Evolutionary conservation across 306 rosid genomes (phyloP), one percentile per base, ranked within the genome.

Genomic region (Adenanthera pavonina): DNA sequence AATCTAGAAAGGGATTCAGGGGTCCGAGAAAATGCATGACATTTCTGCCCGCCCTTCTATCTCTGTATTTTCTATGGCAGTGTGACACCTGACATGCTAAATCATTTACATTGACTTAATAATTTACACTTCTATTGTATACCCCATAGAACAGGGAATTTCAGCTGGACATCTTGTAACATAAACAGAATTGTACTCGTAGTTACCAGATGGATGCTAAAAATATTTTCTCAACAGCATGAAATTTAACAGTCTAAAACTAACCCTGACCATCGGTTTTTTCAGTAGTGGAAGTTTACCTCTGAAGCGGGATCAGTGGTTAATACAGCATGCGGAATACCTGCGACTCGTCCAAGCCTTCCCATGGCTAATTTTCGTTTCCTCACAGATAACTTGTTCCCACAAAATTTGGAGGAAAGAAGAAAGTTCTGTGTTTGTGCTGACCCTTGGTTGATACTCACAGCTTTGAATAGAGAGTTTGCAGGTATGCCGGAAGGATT

Each of bases 321-420:
- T 53, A 93, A 82, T 53, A 82, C 96, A 73, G 97, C 96, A 62
- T 85, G 91, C 17, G 96, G 92, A 81, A 80, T 38, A 35, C 74
- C 56, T 10, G 78, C 57, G 35, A 46, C 47, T 6, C 77, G 64
- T 20, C 76, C 64, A 54, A 82, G 84, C 40, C 82, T 86, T 85
- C 91, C 91, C 85, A 87, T 86, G 48, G 87, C 86, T 57, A 85
- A 77, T 74, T 72, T 90, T 15, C 92, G 87, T 74, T 82, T 89
- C 78, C 81, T 86, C 33, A 86, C 47, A 13, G 69, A 84, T 84
- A 95, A 83, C 25, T 51, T 81, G 68, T 69, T 92, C 79, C 91
- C 93, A 56, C 88, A 85, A 69, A 90, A 89, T 52, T 95, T 87
- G 36, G 90, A 86, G 78, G 89, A 84, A 12, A 88, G 54, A 12